Evolutionary conservation across 116 monocot species (phyloP).

Genomic region (Trichopus zeylanicus): DNA sequence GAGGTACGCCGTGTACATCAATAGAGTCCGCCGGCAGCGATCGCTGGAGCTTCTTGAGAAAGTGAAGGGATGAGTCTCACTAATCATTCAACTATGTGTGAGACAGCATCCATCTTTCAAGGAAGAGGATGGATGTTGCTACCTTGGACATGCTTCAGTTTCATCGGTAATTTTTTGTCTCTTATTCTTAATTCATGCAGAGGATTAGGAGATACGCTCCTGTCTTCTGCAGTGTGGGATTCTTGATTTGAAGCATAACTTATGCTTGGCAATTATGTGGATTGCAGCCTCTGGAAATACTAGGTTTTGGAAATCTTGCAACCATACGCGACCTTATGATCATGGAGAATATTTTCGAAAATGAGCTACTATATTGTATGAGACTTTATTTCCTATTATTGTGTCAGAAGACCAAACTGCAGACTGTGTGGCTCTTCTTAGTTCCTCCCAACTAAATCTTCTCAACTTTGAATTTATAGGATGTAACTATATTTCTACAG

Average conservation of each 20-base stretch:
- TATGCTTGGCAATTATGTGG: neutral
- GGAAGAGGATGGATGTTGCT: conserved; percentile 94
- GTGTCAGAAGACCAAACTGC: too few relatives aligned
- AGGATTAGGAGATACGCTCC: neutral
- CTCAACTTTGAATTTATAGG: too few relatives aligned
- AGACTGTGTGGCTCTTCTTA: too few relatives aligned
- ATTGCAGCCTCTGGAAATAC: neutral
- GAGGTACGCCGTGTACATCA: conserved; percentile 98
- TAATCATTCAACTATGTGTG: conserved; percentile 33
- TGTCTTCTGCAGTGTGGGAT: neutral
- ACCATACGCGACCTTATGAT: too few relatives aligned
- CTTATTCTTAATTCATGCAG: neutral
- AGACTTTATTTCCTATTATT: too few relatives aligned
- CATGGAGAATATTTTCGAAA: too few relatives aligned
- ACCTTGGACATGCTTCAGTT: conserved; percentile 96
- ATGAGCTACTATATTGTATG: too few relatives aligned
- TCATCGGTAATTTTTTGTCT: conserved; percentile 71
- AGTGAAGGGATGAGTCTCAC: conserved; percentile 55
- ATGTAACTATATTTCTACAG: neutral
- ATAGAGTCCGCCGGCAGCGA: conserved; percentile 76
- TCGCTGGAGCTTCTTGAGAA: conserved; percentile 78
- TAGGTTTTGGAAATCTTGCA: too few relatives aligned
- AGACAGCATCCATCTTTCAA: conserved; percentile 75
- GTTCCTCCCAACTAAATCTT: too few relatives aligned
- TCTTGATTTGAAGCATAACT: neutral